Conservation (phyloP, 805 yeast genomes). For the Spathaspora girioi region DNA sequence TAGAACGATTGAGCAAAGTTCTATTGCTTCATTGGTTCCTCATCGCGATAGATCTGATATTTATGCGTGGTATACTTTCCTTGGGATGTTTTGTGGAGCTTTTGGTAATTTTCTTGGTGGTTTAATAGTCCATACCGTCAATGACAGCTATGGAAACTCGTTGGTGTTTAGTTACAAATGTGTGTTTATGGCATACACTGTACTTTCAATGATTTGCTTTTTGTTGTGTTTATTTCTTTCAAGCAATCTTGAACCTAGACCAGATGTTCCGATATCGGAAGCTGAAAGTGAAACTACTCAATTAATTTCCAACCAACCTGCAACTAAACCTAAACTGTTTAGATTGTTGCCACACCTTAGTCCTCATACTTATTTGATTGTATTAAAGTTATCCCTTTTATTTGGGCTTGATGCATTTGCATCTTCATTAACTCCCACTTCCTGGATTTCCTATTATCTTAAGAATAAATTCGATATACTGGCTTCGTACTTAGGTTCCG, state of each 20-base stretch:
- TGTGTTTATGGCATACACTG: conserved; percentile 24
- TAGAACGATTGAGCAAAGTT: conserved; percentile 52
- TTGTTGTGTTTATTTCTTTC: conserved; percentile 16
- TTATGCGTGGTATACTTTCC: conserved; percentile 55
- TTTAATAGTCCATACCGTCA: conserved; percentile 13
- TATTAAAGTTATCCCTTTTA: conserved; percentile 32
- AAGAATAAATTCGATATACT: conserved; percentile 31
- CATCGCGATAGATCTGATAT: conserved; percentile 45
- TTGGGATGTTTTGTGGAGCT: conserved; percentile 47
- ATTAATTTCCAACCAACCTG: conserved; percentile 9
- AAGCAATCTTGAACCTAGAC: conserved; percentile 12
- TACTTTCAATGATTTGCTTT: conserved; percentile 16
- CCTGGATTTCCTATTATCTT: conserved; percentile 47
- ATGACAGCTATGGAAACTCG: conserved; percentile 13
- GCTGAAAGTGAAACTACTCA: conserved; percentile 13
- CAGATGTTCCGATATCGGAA: conserved; percentile 1
- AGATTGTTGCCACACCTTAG: conserved; percentile 17
- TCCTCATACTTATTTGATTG: conserved; percentile 15
- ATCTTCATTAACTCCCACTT: conserved; percentile 39
- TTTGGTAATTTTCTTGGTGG: conserved; percentile 45
- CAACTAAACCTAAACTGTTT: not conserved
- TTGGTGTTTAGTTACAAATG: conserved; percentile 23
- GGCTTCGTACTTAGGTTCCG: conserved; percentile 33
- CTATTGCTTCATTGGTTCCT: conserved; percentile 45
- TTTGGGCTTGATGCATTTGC: conserved; percentile 44